Percentiles rank a stretch among this genome's conserved stretches.
Evolutionary conservation across 768 basidiomycete species (phyloP).

Genomic region (Lentinus tigrinus): DNA sequence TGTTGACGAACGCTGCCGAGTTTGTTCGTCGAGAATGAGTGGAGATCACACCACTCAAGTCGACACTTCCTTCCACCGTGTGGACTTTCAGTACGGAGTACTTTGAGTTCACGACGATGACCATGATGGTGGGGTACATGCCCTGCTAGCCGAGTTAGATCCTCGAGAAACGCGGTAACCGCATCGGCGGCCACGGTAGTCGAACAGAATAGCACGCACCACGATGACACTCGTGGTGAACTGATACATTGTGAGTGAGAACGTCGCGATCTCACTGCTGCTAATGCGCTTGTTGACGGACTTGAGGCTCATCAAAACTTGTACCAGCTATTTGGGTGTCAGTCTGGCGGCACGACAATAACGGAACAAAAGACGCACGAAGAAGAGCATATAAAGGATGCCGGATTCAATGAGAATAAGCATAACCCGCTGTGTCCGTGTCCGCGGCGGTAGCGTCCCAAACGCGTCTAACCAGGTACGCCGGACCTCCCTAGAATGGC

Average conservation of each 20-base stretch:
- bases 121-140: slow-evolving; percentile 23
- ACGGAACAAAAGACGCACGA: slow-evolving; percentile 11
- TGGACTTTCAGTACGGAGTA: neutral
- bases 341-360: neutral
- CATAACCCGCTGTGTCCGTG: slow-evolving; percentile 17
- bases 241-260: slow-evolving; percentile 15
- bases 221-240: slow-evolving; percentile 22
- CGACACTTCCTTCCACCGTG: no score
- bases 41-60: neutral
- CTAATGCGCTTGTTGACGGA: slow-evolving; percentile 11
- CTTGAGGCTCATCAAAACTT: slow-evolving; percentile 2
- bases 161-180: no score
- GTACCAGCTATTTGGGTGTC: neutral
- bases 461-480: neutral
- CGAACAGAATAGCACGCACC: slow-evolving; percentile 2
- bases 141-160: slow-evolving; percentile 15
- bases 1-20: neutral
- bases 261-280: neutral
- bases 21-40: neutral
- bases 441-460: neutral
- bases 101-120: slow-evolving; percentile 21
- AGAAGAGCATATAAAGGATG: slow-evolving; percentile 24
- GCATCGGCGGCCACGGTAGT: neutral
- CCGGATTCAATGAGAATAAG: slow-evolving; percentile 24
- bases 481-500: neutral